Base-by-base conservation (phyloP, 2,329 filamentous ascomycete genomes). In the Teratosphaeria gauchensis region DNA sequence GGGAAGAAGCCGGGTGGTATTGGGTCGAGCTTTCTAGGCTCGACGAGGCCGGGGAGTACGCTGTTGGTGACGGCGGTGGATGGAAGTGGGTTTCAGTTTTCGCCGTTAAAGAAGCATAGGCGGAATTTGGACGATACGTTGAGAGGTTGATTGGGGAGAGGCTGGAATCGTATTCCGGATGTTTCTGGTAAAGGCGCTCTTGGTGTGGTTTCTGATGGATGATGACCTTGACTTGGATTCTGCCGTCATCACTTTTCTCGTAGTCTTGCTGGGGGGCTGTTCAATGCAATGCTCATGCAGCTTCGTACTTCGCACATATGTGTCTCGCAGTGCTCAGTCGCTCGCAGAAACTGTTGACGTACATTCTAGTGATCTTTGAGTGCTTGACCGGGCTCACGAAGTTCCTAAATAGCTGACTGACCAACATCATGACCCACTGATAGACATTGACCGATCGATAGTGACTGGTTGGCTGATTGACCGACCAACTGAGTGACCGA, bases 11-110 rank as follows among this genome's bases (percentile, higher is more conserved):
- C 59, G 42, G 65, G 65, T 66, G 66, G 62, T 21, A 60, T 65
- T 30, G 65, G 66, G 63, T 28, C 59, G 65, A 66, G 63, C 24
- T 60, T 65, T 32, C 51, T 67, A 11, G 65, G 63, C 5, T 64
- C 61, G 28, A 65, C 60, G 21, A 53, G 21, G 28, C 63, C 64
- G 42, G 68, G 65, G 2, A 65, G 63, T 24, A 70, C 66, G 42
- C 56, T 65, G 53, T 54, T 69, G 53, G 53, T 68, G 55, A 65
- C 68, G 48, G 68, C 68, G 46, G 63, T 62, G 3, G 72, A 73
- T 61, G 71, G 69, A 28, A 71, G 70, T 61, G 72, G 71, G 12
- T 73, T 73, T 53, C 63, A 67, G 57, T 74, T 74, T 62, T 71
- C 68, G 56, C 72, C 72, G 28, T 59, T 74, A 59, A 74, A 74